Conservation (phyloP, 192 early-diverging fungal genomes). For the Phycomyces nitens region DNA sequence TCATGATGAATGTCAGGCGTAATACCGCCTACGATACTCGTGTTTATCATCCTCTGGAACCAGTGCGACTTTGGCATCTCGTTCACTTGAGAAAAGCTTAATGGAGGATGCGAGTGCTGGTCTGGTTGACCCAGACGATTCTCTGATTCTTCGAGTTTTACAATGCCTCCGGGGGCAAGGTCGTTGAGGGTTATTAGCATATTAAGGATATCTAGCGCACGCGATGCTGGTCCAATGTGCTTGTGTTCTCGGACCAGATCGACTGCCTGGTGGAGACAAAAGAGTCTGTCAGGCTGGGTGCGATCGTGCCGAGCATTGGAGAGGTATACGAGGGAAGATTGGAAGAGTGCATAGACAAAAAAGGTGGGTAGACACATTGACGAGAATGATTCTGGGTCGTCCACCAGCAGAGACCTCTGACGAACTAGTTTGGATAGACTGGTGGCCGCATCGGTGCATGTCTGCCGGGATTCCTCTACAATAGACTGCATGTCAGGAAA, state of each 20-base stretch:
- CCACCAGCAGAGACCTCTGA: slow-evolving; percentile 6
- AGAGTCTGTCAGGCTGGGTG: not conserved
- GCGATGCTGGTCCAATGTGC: not conserved
- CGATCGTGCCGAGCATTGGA: slow-evolving; percentile 5
- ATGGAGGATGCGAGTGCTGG: not conserved
- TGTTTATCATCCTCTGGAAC: slow-evolving; percentile 22
- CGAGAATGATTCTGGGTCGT: slow-evolving; percentile 5
- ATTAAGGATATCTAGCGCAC: slow-evolving; percentile 11
- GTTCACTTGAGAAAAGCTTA: not conserved
- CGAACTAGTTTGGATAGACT: slow-evolving; percentile 10
- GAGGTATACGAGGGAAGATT: slow-evolving; percentile 13
- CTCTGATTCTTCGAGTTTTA: not conserved
- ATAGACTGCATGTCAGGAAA: slow-evolving; percentile 5
- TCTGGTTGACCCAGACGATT: not conserved
- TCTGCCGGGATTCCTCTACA: slow-evolving; percentile 19
- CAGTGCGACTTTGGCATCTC: slow-evolving; percentile 8
- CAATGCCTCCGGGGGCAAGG: not conserved
- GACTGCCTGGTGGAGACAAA: slow-evolving; percentile 2
- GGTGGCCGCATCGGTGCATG: slow-evolving; percentile 17
- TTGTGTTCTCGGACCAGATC: slow-evolving; percentile 1
- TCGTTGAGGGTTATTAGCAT: slow-evolving; percentile 10
- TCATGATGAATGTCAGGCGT: slow-evolving; percentile 15
- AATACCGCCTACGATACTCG: slow-evolving; percentile 23
- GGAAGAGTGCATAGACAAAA: slow-evolving; percentile 17
- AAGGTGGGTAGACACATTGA: slow-evolving; percentile 17